A percentile compares a stretch with the other conserved stretches of the same genome.
These are phyloP conservation scores for Hemileia vastatrix DNA, from an alignment of 1,284 basidiomycete genomes.

Conservation along the genomic window DNA sequence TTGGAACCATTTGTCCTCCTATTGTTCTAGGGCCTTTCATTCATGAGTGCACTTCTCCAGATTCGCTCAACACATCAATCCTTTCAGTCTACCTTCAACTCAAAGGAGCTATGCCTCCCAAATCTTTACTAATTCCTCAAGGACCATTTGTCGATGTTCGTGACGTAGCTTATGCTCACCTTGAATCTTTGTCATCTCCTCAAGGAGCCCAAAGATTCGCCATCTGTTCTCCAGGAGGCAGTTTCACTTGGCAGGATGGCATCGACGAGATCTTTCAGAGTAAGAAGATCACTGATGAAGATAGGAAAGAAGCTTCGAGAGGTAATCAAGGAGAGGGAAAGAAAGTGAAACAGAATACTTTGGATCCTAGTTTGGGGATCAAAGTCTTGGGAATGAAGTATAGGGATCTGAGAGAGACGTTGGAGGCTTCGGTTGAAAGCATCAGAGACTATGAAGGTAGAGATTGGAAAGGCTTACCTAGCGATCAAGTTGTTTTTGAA, in stretches of 20 bases:
- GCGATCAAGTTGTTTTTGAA: slow-evolving; percentile 14
- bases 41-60: slow-evolving; percentile 29
- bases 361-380: slow-evolving; percentile 30
- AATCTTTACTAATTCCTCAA: slow-evolving; percentile 6
- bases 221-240: slow-evolving; percentile 14
- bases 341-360: slow-evolving; percentile 29
- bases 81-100: slow-evolving; percentile 28
- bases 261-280: slow-evolving; percentile 30
- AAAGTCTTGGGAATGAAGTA: slow-evolving; percentile 33
- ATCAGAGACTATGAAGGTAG: slow-evolving; percentile 33
- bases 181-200: slow-evolving; percentile 28
- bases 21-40: slow-evolving; percentile 46
- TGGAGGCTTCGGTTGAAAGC: slow-evolving; percentile 28
- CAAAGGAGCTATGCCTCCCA: slow-evolving; percentile 27
- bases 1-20: slow-evolving; percentile 53
- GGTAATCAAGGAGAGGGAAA: slow-evolving; percentile 29
- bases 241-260: slow-evolving; percentile 29
- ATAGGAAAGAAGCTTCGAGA: slow-evolving; percentile 29
- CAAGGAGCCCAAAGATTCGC: slow-evolving; percentile 31
- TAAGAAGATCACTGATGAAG: slow-evolving; percentile 26
- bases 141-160: slow-evolving; percentile 36
- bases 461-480: slow-evolving; percentile 32
- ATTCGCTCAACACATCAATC: slow-evolving; percentile 36
- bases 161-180: slow-evolving; percentile 33
- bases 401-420: slow-evolving; percentile 26